Percentiles rank a stretch among this genome's conserved stretches.
These are phyloP conservation scores for Cordyceps farinosa DNA, from an alignment of 2,329 filamentous ascomycete genomes.

Conservation along the genomic window DNA sequence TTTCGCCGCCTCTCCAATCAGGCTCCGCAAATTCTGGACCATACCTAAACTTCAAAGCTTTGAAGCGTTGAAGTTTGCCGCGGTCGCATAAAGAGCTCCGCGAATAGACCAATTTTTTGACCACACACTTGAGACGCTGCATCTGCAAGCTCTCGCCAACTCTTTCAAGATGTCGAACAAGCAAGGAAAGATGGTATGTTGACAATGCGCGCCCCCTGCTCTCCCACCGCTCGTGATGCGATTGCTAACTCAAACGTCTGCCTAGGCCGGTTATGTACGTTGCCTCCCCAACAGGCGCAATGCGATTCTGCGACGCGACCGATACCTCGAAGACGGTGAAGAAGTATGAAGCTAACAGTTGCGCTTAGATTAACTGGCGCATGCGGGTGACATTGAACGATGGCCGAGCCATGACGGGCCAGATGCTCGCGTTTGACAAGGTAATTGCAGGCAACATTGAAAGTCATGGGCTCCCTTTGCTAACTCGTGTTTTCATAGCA, in stretches of 20 bases:
- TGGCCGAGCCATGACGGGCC: slow-evolving; percentile 91
- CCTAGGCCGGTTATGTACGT: slow-evolving; percentile 70
- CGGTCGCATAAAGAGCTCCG: slow-evolving; percentile 39
- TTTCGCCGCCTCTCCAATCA: slow-evolving; percentile 37
- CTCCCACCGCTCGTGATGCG: slow-evolving; percentile 47
- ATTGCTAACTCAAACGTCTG: slow-evolving; percentile 54
- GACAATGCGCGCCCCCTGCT: slow-evolving; percentile 28
- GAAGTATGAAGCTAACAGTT: background rate
- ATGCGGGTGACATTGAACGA: slow-evolving; percentile 97
- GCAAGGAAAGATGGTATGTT: slow-evolving; percentile 98
- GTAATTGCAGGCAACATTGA: slow-evolving; percentile 42
- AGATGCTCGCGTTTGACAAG: slow-evolving; percentile 99
- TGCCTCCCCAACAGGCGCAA: slow-evolving; percentile 16
- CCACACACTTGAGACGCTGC: slow-evolving; percentile 31
- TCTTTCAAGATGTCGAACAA: slow-evolving; percentile 57
- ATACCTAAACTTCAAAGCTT: slow-evolving; percentile 37
- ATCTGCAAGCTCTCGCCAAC: slow-evolving; percentile 28
- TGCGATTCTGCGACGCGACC: slow-evolving; percentile 16
- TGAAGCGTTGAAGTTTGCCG: slow-evolving; percentile 40
- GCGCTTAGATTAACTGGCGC: slow-evolving; percentile 91
- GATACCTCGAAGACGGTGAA: background rate
- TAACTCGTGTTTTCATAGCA: slow-evolving; percentile 54
- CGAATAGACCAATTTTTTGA: slow-evolving; percentile 43
- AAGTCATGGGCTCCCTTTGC: slow-evolving; percentile 10
- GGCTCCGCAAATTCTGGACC: slow-evolving; percentile 45